Conservation (phyloP, 225 moss, liverwort and hornwort genomes). For the Neckera pumila region DNA sequence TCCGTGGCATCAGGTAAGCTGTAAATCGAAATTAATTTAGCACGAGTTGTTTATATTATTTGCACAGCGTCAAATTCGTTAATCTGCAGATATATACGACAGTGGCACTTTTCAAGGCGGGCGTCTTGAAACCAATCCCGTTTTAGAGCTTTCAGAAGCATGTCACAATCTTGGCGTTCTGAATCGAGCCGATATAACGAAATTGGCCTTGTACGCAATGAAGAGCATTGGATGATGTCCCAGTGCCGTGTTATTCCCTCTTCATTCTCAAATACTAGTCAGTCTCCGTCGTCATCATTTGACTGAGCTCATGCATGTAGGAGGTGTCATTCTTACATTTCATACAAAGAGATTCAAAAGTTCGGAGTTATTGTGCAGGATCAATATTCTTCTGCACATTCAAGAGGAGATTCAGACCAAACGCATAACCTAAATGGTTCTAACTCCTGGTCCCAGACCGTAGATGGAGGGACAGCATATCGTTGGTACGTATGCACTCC, state of each 20-base stretch:
- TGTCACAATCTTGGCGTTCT: neutral
- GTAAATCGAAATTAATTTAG: neutral
- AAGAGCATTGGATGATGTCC: neutral
- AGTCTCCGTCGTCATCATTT: neutral
- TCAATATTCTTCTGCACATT: neutral
- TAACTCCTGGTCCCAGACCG: constrained; percentile 14
- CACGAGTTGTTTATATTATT: neutral
- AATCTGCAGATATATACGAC: neutral
- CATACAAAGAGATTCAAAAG: neutral
- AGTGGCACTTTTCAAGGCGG: neutral
- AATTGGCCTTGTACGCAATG: neutral
- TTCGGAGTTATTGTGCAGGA: constrained; percentile 9
- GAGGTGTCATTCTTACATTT: neutral
- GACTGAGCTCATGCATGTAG: neutral
- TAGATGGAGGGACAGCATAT: constrained; percentile 4
- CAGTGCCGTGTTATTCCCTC: neutral
- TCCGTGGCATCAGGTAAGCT: constrained; percentile 6
- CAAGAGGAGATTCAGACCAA: neutral
- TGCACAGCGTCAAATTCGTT: neutral
- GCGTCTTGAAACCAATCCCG: neutral
- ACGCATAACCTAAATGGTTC: neutral
- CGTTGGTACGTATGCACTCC: constrained; percentile 9
- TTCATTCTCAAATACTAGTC: neutral
- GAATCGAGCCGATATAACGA: neutral
- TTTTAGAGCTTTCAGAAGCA: neutral